phyloP scores from a whole-genome alignment of 1,284 basidiomycete genomes.

The Lignosus rhinocerotis region DNA sequence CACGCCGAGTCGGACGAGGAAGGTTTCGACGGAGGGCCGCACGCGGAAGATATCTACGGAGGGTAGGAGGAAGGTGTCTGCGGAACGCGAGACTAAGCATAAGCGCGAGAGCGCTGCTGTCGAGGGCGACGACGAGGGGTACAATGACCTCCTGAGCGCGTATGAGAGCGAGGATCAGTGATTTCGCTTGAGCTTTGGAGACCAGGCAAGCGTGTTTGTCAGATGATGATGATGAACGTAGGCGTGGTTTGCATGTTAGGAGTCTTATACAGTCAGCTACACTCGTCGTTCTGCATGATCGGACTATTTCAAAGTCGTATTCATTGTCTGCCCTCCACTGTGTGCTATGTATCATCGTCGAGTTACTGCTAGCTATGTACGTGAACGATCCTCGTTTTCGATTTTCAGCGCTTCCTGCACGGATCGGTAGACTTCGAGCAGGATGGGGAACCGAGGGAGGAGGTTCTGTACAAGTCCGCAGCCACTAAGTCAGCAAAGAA shows the following conservation, averaged over 20 bases:
- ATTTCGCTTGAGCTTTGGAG: too few relatives aligned
- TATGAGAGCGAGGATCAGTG: conserved; percentile 66
- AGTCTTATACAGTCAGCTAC: background rate
- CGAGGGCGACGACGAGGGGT: conserved; percentile 77
- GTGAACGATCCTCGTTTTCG: conserved; percentile 1
- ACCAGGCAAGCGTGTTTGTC: background rate
- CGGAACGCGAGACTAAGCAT: conserved; percentile 40
- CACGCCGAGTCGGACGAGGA: conserved; percentile 31
- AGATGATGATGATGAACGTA: background rate
- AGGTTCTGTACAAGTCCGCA: conserved; percentile 46
- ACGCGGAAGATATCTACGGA: conserved; percentile 36
- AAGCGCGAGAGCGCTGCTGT: conserved; percentile 61
- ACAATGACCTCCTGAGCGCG: conserved; percentile 73
- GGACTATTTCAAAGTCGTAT: background rate
- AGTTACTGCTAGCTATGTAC: conserved; percentile 10
- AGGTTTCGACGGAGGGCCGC: conserved; percentile 29
- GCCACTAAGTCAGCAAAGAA: background rate
- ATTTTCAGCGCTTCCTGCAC: conserved; percentile 42
- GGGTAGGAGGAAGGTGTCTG: conserved; percentile 39
- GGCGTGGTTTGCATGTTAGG: background rate
- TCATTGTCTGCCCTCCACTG: background rate
- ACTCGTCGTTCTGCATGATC: background rate
- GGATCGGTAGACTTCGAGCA: conserved; percentile 58
- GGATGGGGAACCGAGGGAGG: conserved; percentile 61
- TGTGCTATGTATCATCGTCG: conserved; percentile 4